phyloP scores from a whole-genome alignment of 2,329 filamentous ascomycete species.

The Penicillium vulpinum region DNA sequence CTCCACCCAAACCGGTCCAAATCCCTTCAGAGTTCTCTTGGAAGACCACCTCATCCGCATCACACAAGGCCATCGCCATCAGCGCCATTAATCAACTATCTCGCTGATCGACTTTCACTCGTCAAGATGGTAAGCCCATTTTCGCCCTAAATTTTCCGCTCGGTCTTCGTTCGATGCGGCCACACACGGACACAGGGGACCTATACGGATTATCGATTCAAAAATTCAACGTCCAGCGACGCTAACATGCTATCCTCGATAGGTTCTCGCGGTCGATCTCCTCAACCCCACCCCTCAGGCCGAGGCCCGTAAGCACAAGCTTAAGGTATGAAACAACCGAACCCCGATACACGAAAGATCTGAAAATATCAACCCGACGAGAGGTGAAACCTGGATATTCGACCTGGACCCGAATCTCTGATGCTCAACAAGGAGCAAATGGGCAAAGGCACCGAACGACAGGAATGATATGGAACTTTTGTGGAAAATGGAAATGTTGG shows the following conservation, averaged over 20 bases:
- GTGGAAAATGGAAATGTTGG: neutral
- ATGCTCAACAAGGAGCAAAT: slow-evolving; percentile 6
- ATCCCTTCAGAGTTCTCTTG: slow-evolving; percentile 38
- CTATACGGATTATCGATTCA: slow-evolving; percentile 1
- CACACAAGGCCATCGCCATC: slow-evolving; percentile 45
- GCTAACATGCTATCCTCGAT: slow-evolving; percentile 30
- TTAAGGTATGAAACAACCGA: slow-evolving; percentile 72
- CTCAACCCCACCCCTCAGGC: slow-evolving; percentile 97
- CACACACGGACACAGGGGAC: neutral
- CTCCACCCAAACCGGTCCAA: slow-evolving; percentile 32
- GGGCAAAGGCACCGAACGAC: slow-evolving; percentile 1
- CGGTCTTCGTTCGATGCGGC: slow-evolving; percentile 10
- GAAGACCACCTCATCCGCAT: slow-evolving; percentile 36
- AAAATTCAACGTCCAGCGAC: slow-evolving; percentile 9
- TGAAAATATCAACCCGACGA: slow-evolving; percentile 8
- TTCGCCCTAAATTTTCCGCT: slow-evolving; percentile 11
- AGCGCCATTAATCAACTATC: slow-evolving; percentile 40
- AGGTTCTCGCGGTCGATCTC: slow-evolving; percentile 99
- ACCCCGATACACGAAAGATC: slow-evolving; percentile 11
- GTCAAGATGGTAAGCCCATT: slow-evolving; percentile 46
- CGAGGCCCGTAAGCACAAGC: slow-evolving; percentile 99
- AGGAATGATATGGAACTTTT: neutral
- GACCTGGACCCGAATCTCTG: slow-evolving; percentile 6
- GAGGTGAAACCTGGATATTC: slow-evolving; percentile 1
- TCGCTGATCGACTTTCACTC: slow-evolving; percentile 45